Evolutionary conservation across 257 asterid genomes (phyloP).

Genomic region (Lithospermum erythrorhizon): DNA sequence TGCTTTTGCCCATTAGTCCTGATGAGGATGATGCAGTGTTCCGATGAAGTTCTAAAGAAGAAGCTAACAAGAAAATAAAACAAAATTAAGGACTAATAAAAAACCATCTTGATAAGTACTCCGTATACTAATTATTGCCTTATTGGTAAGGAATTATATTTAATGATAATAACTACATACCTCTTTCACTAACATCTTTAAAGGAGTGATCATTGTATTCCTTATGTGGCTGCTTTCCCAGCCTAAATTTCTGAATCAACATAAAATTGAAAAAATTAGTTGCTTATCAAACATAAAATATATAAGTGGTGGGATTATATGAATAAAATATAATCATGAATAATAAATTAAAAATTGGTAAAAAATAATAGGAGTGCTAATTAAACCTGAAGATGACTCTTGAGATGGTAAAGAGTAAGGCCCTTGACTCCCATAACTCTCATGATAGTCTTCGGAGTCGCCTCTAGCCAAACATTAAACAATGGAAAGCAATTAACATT

Average conservation of each 20-base stretch:
- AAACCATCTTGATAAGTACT: not conserved
- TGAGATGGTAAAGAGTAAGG: constrained; percentile 95
- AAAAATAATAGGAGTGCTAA: not conserved
- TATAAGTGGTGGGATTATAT: no score
- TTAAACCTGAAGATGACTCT: constrained; percentile 96
- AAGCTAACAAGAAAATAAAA: constrained; percentile 32
- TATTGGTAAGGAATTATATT: no score
- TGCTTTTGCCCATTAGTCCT: constrained; percentile 79
- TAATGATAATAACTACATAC: constrained; percentile 2
- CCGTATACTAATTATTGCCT: no score
- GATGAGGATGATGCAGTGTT: constrained; percentile 65
- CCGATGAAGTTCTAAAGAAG: constrained; percentile 76
- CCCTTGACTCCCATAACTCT: constrained; percentile 98
- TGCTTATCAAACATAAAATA: not conserved
- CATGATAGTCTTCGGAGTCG: constrained; percentile 97
- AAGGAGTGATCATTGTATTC: constrained; percentile 80
- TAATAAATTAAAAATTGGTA: not conserved
- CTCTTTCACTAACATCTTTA: constrained; percentile 68
- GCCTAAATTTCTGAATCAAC: constrained; percentile 71
- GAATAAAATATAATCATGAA: not conserved
- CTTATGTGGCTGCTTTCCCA: constrained; percentile 99
- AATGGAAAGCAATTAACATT: not conserved
- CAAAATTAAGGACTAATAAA: not conserved
- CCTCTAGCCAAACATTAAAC: constrained; percentile 39
- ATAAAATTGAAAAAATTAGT: not conserved